Evolutionary conservation across 352 stramenopile genomes (phyloP).

Genomic region (Globisporangium viniferum): DNA sequence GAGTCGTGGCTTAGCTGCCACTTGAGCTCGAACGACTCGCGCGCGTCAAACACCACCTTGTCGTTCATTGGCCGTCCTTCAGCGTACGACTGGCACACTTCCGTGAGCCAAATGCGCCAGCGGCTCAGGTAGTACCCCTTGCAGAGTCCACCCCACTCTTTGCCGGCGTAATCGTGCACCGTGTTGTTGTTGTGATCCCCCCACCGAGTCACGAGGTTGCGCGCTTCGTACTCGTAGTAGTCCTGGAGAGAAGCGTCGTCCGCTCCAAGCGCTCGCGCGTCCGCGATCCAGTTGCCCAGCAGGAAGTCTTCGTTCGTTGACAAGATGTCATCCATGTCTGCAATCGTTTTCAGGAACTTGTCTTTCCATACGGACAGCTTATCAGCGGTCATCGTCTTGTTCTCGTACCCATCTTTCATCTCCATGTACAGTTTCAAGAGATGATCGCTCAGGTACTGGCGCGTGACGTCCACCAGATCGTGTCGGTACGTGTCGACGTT

Average conservation of each 20-base stretch:
- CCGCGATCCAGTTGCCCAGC: conserved; percentile 64
- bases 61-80: conserved; percentile 57
- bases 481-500: conserved; percentile 60
- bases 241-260: conserved; percentile 28
- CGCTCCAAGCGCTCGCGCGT: conserved; percentile 45
- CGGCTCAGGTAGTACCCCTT: conserved; percentile 64
- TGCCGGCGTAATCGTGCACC: conserved; percentile 74
- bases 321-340: conserved; percentile 60
- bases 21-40: conserved; percentile 67
- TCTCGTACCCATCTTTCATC: conserved; percentile 47
- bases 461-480: conserved; percentile 79
- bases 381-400: conserved; percentile 25
- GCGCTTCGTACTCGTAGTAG: conserved; percentile 82
- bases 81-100: conserved; percentile 66
- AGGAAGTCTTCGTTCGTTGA: conserved; percentile 66
- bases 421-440: conserved; percentile 58
- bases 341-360: conserved; percentile 47
- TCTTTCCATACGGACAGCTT: conserved; percentile 39
- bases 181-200: conserved; percentile 72
- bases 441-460: conserved; percentile 66
- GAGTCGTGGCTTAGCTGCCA: conserved; percentile 61
- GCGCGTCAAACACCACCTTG: conserved; percentile 35
- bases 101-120: conserved; percentile 70
- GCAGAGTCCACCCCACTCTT: conserved; percentile 73
- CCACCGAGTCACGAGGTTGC: conserved; percentile 80